Base-by-base conservation (phyloP, 2,329 filamentous ascomycete genomes). In the Nemania sp. region DNA sequence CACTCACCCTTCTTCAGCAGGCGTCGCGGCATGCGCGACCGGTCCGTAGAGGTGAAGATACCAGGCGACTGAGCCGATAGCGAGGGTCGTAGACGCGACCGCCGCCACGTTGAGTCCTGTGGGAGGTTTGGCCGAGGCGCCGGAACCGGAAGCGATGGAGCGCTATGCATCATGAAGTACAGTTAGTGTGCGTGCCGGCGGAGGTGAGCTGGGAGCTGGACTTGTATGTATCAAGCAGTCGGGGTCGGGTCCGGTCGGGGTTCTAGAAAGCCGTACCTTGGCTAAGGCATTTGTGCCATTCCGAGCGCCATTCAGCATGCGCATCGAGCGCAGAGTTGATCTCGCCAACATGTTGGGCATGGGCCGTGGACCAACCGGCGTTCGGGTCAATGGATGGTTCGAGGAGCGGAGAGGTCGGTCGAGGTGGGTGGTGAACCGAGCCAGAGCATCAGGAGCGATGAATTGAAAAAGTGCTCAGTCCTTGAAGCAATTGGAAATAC, bases 41-140 rank as follows among this genome's bases (percentile, higher is more conserved):
- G 90, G 85, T 70, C 92, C 94, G 77, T 96, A 97, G 67, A 96
- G 86, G 77, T 96, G 91, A 76, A 93, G 96, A 80, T 97, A 97
- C 91, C 92, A 97, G 67, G 90, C 92, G 70, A 93, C 86, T 65
- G 93, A 93, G 68, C 91, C 92, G 75, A 90, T 80, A 68, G 93
- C 91, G 71, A 91, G 82, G 68, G 88, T 85, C 67, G 91, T 96
- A 67, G 94, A 92, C 72, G 89, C 90, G 69, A 86, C 84, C 71
- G 90, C 91, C 72, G 92, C 89, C 68, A 92, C 81, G 77, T 93
- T 97, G 75, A 94, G 81, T 77, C 87, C 86, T 76, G 89, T 86
- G 68, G 89, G 81, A 68, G 90, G 88, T 71, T 87, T 84, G 73
- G 86, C 80, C 73, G 83, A 80, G 73, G 88, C 83, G 73, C 84